Conservation (phyloP, 768 basidiomycete species). For the Guyanaporus albipodus region DNA sequence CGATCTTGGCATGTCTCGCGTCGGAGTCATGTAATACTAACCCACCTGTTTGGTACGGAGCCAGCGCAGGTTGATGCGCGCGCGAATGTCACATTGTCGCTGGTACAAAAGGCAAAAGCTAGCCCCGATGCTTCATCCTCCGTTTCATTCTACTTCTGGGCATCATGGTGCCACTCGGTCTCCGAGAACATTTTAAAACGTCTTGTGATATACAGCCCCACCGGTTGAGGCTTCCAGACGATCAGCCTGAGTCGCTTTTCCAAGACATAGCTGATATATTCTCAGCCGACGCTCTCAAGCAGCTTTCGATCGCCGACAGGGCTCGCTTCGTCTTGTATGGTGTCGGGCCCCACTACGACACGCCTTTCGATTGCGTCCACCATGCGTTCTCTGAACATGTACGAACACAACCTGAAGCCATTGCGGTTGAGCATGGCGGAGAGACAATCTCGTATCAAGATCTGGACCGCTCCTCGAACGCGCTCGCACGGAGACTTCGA, state of each 20-base stretch:
- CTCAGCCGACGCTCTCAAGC: neutral
- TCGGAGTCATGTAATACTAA: no score
- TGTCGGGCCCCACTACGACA: neutral
- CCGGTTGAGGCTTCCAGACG: no score
- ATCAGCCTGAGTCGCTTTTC: neutral
- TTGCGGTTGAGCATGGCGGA: neutral
- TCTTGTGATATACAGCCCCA: neutral
- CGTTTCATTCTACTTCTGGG: neutral
- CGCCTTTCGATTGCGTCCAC: neutral
- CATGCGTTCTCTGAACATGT: neutral
- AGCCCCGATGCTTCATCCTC: neutral
- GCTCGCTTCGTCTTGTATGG: constrained; percentile 1
- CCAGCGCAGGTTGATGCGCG: neutral
- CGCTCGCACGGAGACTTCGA: neutral
- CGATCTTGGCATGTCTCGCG: no score
- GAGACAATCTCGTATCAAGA: neutral
- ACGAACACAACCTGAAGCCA: neutral
- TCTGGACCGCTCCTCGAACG: neutral
- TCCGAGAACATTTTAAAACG: neutral
- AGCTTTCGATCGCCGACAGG: neutral
- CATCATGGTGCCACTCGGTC: neutral
- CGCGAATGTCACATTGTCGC: neutral
- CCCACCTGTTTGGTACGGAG: neutral
- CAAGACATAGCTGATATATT: neutral
- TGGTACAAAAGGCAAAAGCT: neutral